Conservation (phyloP, 352 stramenopile genomes). For the Plasmopara muralis region DNA sequence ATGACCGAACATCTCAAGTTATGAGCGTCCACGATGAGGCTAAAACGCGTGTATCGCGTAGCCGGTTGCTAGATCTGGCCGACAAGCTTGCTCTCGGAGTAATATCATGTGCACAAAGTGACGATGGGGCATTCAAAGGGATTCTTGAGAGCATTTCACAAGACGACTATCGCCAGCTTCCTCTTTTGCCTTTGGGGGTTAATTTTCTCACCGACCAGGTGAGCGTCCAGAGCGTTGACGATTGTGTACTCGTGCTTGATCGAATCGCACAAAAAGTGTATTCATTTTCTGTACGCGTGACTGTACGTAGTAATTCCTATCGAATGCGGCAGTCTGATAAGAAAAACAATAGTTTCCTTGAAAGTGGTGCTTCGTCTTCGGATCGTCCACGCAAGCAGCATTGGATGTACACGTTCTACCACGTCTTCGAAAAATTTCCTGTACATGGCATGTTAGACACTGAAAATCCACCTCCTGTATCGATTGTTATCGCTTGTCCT, state of each 20-base stretch:
- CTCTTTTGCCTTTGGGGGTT: conserved; percentile 19
- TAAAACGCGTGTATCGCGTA: conserved; percentile 3
- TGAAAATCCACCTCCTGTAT: background rate
- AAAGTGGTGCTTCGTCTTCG: conserved; percentile 2
- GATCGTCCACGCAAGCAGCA: conserved; percentile 17
- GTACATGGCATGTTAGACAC: conserved; percentile 22
- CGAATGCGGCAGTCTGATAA: conserved; percentile 32
- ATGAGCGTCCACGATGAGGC: conserved; percentile 2
- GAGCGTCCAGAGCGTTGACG: conserved; percentile 18
- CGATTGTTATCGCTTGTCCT: conserved; percentile 10
- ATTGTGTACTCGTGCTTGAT: conserved; percentile 36
- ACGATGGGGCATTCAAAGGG: conserved; percentile 13
- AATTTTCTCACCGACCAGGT: conserved; percentile 24
- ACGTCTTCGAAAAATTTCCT: conserved; percentile 56
- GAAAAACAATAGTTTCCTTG: background rate
- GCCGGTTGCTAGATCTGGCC: conserved; percentile 18
- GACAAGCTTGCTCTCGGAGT: conserved; percentile 32
- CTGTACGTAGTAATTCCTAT: conserved; percentile 51
- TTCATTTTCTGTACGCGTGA: conserved; percentile 25
- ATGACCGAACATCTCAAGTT: conserved; percentile 35
- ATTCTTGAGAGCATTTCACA: conserved; percentile 23
- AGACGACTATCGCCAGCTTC: conserved; percentile 33
- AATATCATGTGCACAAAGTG: conserved; percentile 5
- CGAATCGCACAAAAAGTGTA: conserved; percentile 16
- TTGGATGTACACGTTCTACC: conserved; percentile 31